A percentile compares a stretch with the other conserved stretches of the same genome.
phyloP scores from a whole-genome alignment of 805 yeast genomes.

The Metschnikowia cubensis region DNA sequence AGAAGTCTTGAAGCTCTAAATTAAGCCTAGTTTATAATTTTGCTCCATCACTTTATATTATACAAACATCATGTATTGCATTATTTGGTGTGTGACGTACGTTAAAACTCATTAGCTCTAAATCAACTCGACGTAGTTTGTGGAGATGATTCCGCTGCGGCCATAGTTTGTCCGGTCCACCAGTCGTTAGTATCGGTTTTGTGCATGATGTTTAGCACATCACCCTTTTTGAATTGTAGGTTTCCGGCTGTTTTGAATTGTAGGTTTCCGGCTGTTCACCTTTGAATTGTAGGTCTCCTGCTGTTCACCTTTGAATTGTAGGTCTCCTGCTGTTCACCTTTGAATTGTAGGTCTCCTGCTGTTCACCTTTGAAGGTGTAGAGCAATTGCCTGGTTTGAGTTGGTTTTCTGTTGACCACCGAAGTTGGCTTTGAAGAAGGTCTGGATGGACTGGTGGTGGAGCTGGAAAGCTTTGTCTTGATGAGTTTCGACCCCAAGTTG shows the following conservation, averaged over 20 bases:
- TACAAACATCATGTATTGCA: neutral
- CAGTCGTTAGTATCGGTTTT: slow-evolving; percentile 91
- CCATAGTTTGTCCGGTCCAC: slow-evolving; percentile 96
- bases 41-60: neutral
- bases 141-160: slow-evolving; percentile 91
- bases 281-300: no score
- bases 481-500: slow-evolving; percentile 31
- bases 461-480: slow-evolving; percentile 25
- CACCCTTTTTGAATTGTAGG: slow-evolving; percentile 90
- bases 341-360: no score
- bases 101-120: slow-evolving; percentile 17
- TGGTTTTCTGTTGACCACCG: slow-evolving; percentile 32
- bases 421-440: slow-evolving; percentile 38
- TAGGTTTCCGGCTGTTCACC: no score
- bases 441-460: slow-evolving; percentile 30
- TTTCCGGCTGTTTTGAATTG: no score
- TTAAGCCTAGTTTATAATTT: neutral
- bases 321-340: no score
- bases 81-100: neutral
- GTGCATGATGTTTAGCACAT: slow-evolving; percentile 79
- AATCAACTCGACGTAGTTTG: slow-evolving; percentile 86
- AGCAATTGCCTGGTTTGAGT: slow-evolving; percentile 80
- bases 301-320: no score
- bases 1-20: slow-evolving; percentile 20
- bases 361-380: slow-evolving; percentile 85